Conservation (phyloP, 305 asterid species). For the Rubia tinctorum region DNA sequence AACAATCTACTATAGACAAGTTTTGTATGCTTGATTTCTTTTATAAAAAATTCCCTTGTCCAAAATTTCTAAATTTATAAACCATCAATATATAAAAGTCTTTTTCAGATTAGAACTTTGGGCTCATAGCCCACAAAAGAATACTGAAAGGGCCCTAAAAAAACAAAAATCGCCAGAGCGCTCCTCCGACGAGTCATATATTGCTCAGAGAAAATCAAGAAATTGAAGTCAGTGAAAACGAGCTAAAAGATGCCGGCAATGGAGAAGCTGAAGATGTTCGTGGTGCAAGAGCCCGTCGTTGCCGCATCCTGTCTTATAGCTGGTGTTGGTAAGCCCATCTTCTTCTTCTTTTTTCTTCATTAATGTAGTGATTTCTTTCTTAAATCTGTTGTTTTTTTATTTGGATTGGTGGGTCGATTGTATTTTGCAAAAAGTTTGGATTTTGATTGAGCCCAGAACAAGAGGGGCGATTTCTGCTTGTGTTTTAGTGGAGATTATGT, state of each 20-base stretch:
- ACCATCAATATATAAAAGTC: too few species aligned
- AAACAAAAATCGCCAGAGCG: neutral
- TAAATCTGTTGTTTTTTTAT: neutral
- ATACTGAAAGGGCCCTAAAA: neutral
- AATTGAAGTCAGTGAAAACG: constrained; percentile 9
- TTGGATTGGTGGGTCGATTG: constrained; percentile 1
- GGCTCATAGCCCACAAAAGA: neutral
- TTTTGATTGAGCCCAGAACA: neutral
- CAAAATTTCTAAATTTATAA: too few species aligned
- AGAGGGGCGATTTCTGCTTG: neutral
- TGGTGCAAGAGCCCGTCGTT: constrained; percentile 85
- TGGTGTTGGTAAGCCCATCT: constrained; percentile 49
- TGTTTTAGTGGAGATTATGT: neutral
- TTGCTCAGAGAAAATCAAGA: neutral
- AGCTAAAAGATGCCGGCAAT: constrained; percentile 53
- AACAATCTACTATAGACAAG: too few species aligned
- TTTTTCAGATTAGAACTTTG: neutral
- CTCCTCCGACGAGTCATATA: neutral
- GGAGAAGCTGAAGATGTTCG: constrained; percentile 72
- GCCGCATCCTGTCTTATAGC: constrained; percentile 88
- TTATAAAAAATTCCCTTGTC: too few species aligned
- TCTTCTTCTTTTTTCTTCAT: neutral
- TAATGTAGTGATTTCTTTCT: neutral
- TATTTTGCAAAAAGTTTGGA: neutral
- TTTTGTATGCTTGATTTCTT: too few species aligned